Percentiles rank a stretch among this genome's conserved stretches.
These are phyloP conservation scores for Calonectria leucothoes DNA, from an alignment of 2,329 filamentous ascomycete species.

Conservation along the genomic window DNA sequence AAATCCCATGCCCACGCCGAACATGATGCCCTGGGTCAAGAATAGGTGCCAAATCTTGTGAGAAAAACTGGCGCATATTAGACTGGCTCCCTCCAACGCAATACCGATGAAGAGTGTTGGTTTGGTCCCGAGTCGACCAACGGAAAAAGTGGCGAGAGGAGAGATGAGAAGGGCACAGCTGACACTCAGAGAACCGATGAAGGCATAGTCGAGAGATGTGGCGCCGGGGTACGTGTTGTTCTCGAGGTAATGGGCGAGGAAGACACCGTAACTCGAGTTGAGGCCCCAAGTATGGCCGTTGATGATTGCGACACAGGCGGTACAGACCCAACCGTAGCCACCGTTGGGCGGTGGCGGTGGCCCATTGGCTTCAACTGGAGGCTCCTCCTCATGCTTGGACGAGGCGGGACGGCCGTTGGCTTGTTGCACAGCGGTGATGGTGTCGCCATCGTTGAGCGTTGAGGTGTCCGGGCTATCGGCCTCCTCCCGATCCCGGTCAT, in stretches of 20 bases:
- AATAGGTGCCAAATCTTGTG: conserved; percentile 80
- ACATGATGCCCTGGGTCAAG: conserved; percentile 78
- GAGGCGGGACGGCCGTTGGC: conserved; percentile 8
- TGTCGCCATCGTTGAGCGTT: conserved; percentile 36
- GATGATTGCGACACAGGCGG: conserved; percentile 57
- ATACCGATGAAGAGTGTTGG: conserved; percentile 73
- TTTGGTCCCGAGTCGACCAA: conserved; percentile 72
- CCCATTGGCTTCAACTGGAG: conserved; percentile 24
- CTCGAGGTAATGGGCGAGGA: conserved; percentile 67
- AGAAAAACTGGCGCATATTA: conserved; percentile 79
- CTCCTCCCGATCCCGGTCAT: conserved; percentile 21
- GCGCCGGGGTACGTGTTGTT: conserved; percentile 72
- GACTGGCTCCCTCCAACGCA: conserved; percentile 70
- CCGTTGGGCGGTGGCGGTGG: conserved; percentile 63
- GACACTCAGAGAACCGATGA: conserved; percentile 68
- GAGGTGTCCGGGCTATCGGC: conserved; percentile 32
- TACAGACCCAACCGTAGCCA: conserved; percentile 65
- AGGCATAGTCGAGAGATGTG: conserved; percentile 76
- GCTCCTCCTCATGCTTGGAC: conserved; percentile 24
- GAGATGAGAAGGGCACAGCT: conserved; percentile 71
- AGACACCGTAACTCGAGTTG: conserved; percentile 65
- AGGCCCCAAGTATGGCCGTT: conserved; percentile 82
- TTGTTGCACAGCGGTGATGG: conserved; percentile 29
- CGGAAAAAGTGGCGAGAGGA: conserved; percentile 72
- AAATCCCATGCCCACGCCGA: conserved; percentile 84